Evolutionary conservation across 1,284 basidiomycete species (phyloP).

Genomic region (Malassezia cuniculi): DNA sequence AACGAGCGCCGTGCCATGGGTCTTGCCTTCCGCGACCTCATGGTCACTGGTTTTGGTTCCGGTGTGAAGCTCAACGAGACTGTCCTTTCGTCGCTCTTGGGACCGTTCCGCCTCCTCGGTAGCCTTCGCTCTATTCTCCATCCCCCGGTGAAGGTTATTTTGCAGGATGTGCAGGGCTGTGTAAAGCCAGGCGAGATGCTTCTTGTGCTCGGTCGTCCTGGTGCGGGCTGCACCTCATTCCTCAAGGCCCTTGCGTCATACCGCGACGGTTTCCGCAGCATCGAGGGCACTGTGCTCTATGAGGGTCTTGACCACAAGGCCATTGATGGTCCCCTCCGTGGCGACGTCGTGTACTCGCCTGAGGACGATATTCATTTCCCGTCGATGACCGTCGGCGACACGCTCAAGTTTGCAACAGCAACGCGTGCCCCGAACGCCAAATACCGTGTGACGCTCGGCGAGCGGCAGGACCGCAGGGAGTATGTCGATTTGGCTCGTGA

Average conservation of each 20-base stretch:
- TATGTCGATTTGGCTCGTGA: slow-evolving; percentile 21
- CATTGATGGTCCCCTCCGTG: slow-evolving; percentile 46
- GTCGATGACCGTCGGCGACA: slow-evolving; percentile 28
- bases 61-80: slow-evolving; percentile 25
- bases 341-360: slow-evolving; percentile 27
- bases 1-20: slow-evolving; percentile 27
- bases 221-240: slow-evolving; percentile 54
- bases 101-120: slow-evolving; percentile 20
- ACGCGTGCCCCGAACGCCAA: slow-evolving; percentile 13
- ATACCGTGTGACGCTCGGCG: slow-evolving; percentile 18
- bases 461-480: slow-evolving; percentile 30
- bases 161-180: slow-evolving; percentile 22
- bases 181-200: slow-evolving; percentile 55
- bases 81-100: slow-evolving; percentile 19
- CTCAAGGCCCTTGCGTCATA: slow-evolving; percentile 53
- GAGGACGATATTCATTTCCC: slow-evolving; percentile 29
- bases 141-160: slow-evolving; percentile 29
- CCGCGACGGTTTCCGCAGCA: slow-evolving; percentile 36
- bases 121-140: slow-evolving; percentile 19
- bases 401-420: slow-evolving; percentile 22
- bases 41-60: slow-evolving; percentile 28
- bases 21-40: slow-evolving; percentile 23
- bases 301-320: slow-evolving; percentile 50
- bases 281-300: slow-evolving; percentile 41
- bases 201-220: slow-evolving; percentile 51